Evolutionary conservation across 176 grass and related monocot genomes (phyloP), one percentile per base, ranked within the genome.

Genomic region (Tuctoria greenei): DNA sequence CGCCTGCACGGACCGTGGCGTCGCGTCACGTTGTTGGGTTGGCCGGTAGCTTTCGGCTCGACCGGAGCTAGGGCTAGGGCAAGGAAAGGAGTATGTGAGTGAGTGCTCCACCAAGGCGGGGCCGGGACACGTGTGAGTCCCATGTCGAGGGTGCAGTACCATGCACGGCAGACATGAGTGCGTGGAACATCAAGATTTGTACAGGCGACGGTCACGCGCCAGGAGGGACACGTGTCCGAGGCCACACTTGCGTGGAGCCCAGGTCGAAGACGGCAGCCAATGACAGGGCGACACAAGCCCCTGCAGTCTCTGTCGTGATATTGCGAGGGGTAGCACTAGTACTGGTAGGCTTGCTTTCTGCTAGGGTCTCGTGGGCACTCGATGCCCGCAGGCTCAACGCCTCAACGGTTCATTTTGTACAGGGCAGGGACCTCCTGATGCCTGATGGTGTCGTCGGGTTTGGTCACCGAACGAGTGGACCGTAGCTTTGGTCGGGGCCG

Each of bases 231-330:
- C 60, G 49, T 67, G 47, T 66, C 75, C 43, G 18, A 10, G 20
- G 44, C 10, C 23, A 17, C 62, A 78, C 27, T 49, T 57, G 64
- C 35, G 36, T 20, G 75, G 75, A 66, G 21, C 62, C 62, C 62
- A 54, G 75, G 2, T 43, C 15, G 23, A 14, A 38, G 21, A 16
- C 9, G 5, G n/a, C 61, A 50, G 10, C 75, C 75, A 67, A 27
- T 43, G 15, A 39, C 5, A 28, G 35, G 21, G 47, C 8, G 10
- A 39, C 36, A 11, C 36, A 4, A 4, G 24, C 12, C 4, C 4
- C n/a, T n/a, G n/a, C n/a, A 3, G 31, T 31, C 44, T 46, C 44
- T 15, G 44, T 46, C 15, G 13, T 5, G 44, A 15, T 46, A 15
- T 46, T 46, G 4, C 13, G 26, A 13, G 27, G 11, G 44, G 10